phyloP scores from a whole-genome alignment of 352 stramenopile species.

The Phytopythium oedochilum region DNA sequence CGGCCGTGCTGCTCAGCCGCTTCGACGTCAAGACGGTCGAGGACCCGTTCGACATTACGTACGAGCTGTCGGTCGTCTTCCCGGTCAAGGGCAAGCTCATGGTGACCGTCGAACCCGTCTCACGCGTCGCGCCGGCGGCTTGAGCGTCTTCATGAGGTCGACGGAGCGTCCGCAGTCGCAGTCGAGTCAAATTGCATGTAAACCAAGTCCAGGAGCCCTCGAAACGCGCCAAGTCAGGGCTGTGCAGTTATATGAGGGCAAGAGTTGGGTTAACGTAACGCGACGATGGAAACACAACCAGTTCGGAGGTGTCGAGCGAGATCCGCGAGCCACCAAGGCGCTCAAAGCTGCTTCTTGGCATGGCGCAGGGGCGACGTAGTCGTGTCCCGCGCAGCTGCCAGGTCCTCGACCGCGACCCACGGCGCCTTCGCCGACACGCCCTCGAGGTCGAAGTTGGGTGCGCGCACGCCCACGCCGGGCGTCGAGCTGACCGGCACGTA shows the following conservation, averaged over 20 bases:
- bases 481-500: constrained; percentile 57
- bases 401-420: constrained; percentile 56
- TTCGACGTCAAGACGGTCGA: constrained; percentile 38
- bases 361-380: constrained; percentile 38
- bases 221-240: no score
- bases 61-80: constrained; percentile 27
- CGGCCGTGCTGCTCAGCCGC: constrained; percentile 30
- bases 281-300: no score
- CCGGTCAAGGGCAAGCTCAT: constrained; percentile 16
- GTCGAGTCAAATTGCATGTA: no score
- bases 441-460: constrained; percentile 66
- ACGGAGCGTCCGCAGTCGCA: no score
- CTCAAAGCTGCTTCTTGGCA: constrained; percentile 17
- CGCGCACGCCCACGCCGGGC: constrained; percentile 50
- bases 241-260: no score
- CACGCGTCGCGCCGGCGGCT: no score
- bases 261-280: no score
- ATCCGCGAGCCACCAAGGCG: no score
- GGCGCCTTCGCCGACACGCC: constrained; percentile 55
- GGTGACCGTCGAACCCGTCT: no score
- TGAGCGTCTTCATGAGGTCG: no score
- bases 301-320: no score
- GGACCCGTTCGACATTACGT: constrained; percentile 26
- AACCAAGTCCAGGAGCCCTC: no score
- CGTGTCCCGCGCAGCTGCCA: constrained; percentile 41